These are phyloP conservation scores for Ganoderma boninense DNA, from an alignment of 1,284 basidiomycete species.

Conservation along the genomic window DNA sequence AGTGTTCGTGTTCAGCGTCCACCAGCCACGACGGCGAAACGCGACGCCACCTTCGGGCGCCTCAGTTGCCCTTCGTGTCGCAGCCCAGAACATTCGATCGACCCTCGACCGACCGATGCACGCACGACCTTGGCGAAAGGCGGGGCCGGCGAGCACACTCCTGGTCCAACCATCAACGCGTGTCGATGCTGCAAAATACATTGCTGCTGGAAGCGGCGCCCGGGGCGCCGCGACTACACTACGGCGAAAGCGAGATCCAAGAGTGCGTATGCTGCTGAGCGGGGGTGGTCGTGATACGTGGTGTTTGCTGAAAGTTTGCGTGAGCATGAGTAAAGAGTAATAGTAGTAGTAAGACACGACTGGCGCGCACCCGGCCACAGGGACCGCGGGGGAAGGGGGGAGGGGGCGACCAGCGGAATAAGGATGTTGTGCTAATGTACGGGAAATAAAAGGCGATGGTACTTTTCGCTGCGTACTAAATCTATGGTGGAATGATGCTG, in stretches of 20 bases:
- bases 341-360: neutral
- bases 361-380: neutral
- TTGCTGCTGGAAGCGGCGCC: neutral
- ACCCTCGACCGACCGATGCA: too few relatives aligned
- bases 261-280: neutral
- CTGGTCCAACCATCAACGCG: neutral
- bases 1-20: too few relatives aligned
- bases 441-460: constrained; percentile 38
- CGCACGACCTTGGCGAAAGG: too few relatives aligned
- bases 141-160: too few relatives aligned
- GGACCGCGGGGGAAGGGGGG: neutral
- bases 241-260: neutral
- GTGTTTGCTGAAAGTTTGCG: neutral
- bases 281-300: too few relatives aligned
- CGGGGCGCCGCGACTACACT: neutral
- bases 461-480: constrained; percentile 37
- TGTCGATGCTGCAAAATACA: neutral
- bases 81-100: neutral
- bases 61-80: neutral
- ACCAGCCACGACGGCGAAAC: neutral
- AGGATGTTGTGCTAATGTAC: constrained; percentile 32
- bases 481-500: constrained; percentile 30
- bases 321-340: neutral
- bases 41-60: neutral
- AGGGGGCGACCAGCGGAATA: constrained; percentile 1